phyloP scores from a whole-genome alignment of 768 basidiomycete genomes.

The Dacryopinax primogenitus region DNA sequence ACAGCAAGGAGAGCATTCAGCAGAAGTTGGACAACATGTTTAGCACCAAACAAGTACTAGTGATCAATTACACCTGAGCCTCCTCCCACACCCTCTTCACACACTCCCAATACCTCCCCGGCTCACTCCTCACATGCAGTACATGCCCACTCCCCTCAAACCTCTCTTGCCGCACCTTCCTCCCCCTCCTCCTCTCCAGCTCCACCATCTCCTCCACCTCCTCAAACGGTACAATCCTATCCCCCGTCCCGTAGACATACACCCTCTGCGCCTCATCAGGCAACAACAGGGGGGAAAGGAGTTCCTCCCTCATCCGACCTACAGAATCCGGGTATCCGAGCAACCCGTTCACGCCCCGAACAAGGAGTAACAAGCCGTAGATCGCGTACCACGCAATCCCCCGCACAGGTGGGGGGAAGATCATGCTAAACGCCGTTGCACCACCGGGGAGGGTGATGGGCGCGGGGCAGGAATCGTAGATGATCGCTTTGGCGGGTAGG shows the following conservation, averaged over 20 bases:
- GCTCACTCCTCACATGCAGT: background rate
- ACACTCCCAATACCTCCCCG: background rate
- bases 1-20: background rate
- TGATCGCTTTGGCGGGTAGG: background rate
- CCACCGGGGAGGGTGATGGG: background rate
- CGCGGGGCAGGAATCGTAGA: conserved; percentile 5
- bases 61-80: background rate
- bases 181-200: background rate
- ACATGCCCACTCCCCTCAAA: background rate
- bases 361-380: background rate
- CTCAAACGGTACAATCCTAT: background rate
- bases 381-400: background rate
- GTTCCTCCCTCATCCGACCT: background rate
- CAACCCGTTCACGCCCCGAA: background rate
- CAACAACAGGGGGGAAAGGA: background rate
- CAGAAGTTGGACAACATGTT: background rate
- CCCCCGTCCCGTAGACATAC: background rate
- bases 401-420: background rate
- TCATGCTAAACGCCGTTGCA: background rate
- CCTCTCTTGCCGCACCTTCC: background rate
- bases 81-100: conserved; percentile 1
- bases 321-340: background rate
- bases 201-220: background rate
- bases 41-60: background rate
- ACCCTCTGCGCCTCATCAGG: background rate